Conservation (phyloP, 2,329 filamentous ascomycete species). For the Coccinonectria pachysandricola region DNA sequence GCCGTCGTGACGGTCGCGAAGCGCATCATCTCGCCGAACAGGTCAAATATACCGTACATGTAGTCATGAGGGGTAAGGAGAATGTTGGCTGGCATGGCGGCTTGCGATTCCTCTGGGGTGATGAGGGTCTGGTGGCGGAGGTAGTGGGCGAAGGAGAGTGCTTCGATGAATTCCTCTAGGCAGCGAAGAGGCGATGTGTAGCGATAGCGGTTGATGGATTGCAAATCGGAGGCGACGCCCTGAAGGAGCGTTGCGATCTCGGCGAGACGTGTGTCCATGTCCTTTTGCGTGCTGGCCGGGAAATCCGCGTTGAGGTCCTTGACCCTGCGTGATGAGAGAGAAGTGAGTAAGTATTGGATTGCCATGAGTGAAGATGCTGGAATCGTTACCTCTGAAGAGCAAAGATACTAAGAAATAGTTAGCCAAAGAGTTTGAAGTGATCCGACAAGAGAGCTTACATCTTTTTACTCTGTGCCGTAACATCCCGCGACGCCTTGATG, state of each 20-base stretch:
- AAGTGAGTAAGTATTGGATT: slow-evolving; percentile 8
- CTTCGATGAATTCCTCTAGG: slow-evolving; percentile 91
- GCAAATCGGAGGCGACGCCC: slow-evolving; percentile 60
- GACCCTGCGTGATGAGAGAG: slow-evolving; percentile 37
- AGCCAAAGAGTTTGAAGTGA: neutral
- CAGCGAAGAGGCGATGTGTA: slow-evolving; percentile 75
- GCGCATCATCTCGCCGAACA: slow-evolving; percentile 93
- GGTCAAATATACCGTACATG: slow-evolving; percentile 80
- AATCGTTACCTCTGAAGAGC: slow-evolving; percentile 27
- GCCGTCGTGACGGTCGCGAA: slow-evolving; percentile 87
- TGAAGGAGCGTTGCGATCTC: slow-evolving; percentile 63
- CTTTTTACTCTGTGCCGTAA: slow-evolving; percentile 93
- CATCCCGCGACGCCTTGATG: slow-evolving; percentile 83
- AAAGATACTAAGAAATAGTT: slow-evolving; percentile 23
- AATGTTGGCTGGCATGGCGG: slow-evolving; percentile 41
- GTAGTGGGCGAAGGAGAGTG: slow-evolving; percentile 81
- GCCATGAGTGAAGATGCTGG: neutral
- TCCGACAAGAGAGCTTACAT: slow-evolving; percentile 58
- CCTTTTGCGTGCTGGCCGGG: slow-evolving; percentile 57
- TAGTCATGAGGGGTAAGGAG: slow-evolving; percentile 73
- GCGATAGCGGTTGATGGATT: slow-evolving; percentile 69
- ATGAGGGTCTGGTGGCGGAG: slow-evolving; percentile 68
- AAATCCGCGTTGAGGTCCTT: slow-evolving; percentile 52
- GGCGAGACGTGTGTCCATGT: slow-evolving; percentile 57
- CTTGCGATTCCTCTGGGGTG: slow-evolving; percentile 49